Conservation (phyloP, 768 basidiomycete species). For the Hortiboletus campestris region DNA sequence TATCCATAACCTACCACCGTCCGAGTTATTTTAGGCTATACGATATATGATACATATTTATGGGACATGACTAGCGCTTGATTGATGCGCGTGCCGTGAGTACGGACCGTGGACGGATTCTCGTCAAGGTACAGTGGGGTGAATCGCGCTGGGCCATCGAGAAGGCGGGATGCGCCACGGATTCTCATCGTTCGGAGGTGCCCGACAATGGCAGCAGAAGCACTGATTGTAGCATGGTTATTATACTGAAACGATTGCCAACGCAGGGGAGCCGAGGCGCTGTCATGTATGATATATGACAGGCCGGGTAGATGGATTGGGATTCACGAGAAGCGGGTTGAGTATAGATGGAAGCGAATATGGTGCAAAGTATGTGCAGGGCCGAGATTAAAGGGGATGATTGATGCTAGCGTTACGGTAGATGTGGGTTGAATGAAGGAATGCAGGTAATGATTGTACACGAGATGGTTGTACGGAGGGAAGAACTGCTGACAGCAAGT, state of each 20-base stretch:
- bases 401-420: not conserved
- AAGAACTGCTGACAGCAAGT: not conserved
- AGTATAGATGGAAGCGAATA: not conserved
- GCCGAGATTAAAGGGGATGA: not conserved
- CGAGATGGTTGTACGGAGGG: not conserved
- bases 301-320: not conserved
- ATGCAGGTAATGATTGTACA: conserved; percentile 10
- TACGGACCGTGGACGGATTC: not conserved
- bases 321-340: not conserved
- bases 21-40: conserved; percentile 20
- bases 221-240: not conserved
- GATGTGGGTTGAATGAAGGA: conserved; percentile 7
- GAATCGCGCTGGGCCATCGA: too few relatives aligned
- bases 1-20: conserved; percentile 32
- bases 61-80: not conserved
- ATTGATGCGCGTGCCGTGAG: too few relatives aligned
- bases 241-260: not conserved
- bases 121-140: not conserved
- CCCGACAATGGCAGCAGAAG: not conserved
- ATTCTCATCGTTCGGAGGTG: not conserved
- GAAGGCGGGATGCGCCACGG: conserved; percentile 5
- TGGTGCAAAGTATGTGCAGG: not conserved
- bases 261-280: not conserved
- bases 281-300: not conserved
- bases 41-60: conserved; percentile 31